Base-by-base conservation (phyloP, 208 protist genomes). In the Trypanosoma mega region DNA sequence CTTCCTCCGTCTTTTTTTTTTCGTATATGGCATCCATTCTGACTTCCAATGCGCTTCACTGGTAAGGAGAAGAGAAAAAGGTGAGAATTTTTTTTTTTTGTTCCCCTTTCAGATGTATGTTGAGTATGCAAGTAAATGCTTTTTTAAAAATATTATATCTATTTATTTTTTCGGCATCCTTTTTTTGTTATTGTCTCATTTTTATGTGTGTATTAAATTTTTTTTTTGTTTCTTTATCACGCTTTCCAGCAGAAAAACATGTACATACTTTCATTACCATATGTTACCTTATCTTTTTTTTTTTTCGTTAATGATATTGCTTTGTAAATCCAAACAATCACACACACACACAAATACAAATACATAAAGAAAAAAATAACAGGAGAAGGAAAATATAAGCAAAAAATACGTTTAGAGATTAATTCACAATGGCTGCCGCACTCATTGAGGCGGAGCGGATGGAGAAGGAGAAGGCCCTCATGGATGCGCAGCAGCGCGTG, bases 381-480 rank as follows among this genome's bases (percentile, higher is more conserved):
- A 1, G 8, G 18, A 48, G 27, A 2, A 48, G 27, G 2, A 48
- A 48, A 1, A 48, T 26, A 36, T 26, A 20, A 9, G 29, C 21
- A 16, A 34, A 55, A 14, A 31, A 54, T 30, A 48, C 44, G 7
- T 21, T 7, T 7, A 16, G 5, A 31, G 14, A 14, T 0, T 86
- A 86, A 72, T 79, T 73, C 11, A 83, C 56, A 43, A 82, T 78
- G 43, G 36, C 74, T 33, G 68, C 76, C 21, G 73, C 80, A 0
- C 79, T 80, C 11, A 76, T 76, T 12, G 85, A 93, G 75, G 86
- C 86, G 36, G 86, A 96, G 70, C 77, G 92, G 47, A 88, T 92
- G 84, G 90, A 96, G 77, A 87, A 86, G 75, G 84, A 92, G 75
- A 93, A 93, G 72, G 57, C 78, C 8, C 72, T 92, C 23, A 50